Percentiles rank a stretch among this genome's conserved stretches.
phyloP scores from a whole-genome alignment of 2,329 filamentous ascomycete species.

The Fusarium palustre region DNA sequence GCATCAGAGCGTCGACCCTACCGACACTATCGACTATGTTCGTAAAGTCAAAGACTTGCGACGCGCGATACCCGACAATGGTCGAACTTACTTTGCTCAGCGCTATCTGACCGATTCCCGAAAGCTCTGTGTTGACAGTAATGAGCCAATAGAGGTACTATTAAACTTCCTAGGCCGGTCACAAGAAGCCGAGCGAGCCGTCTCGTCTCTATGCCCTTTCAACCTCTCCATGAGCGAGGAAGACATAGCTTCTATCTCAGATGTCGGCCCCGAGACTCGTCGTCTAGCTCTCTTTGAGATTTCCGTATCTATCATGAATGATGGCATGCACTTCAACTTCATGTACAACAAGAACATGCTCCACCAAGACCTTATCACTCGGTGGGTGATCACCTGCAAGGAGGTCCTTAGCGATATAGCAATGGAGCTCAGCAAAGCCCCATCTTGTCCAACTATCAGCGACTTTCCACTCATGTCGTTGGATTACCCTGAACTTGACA shows the following conservation, averaged over 20 bases:
- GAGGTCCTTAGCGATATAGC: conserved; percentile 12
- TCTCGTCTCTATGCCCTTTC: background rate
- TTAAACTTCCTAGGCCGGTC: conserved; percentile 28
- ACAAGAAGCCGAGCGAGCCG: conserved; percentile 1
- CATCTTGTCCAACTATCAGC: conserved; percentile 46
- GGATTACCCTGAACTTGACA: conserved; percentile 47
- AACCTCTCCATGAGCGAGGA: conserved; percentile 11
- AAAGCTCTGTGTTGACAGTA: background rate
- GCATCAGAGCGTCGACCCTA: background rate
- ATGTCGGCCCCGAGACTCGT: conserved; percentile 15
- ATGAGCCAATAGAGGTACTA: conserved; percentile 29
- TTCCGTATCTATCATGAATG: conserved; percentile 19
- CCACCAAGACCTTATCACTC: conserved; percentile 23
- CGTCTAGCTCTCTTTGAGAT: conserved; percentile 41
- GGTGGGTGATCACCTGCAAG: conserved; percentile 30
- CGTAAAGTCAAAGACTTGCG: conserved; percentile 24
- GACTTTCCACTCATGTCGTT: conserved; percentile 51
- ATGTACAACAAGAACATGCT: conserved; percentile 35
- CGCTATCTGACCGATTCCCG: conserved; percentile 12
- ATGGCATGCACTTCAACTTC: background rate
- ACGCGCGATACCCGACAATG: conserved; percentile 24
- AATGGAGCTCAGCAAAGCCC: conserved; percentile 17
- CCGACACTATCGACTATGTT: conserved; percentile 19
- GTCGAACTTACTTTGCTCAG: conserved; percentile 29
- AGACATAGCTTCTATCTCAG: conserved; percentile 7